Conservation (phyloP, 2,329 filamentous ascomycete genomes). For the Fusarium sp. region DNA sequence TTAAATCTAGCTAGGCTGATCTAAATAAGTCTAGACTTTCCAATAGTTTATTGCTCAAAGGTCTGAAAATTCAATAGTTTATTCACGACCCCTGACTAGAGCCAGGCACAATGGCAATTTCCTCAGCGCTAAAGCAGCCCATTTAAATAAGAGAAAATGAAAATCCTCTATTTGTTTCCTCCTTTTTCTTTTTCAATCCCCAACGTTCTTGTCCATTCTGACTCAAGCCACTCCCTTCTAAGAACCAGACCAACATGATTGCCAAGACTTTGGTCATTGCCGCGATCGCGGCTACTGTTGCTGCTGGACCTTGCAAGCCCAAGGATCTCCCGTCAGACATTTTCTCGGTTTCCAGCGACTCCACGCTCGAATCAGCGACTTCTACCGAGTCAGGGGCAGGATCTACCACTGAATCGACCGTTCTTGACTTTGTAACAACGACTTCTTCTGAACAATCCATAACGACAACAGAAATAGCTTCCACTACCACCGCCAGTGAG, state of each 20-base stretch:
- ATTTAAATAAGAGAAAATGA: not conserved
- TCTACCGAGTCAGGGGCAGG: not conserved
- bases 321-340: not conserved
- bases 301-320: slow-evolving; percentile 14
- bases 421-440: not conserved
- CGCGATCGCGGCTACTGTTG: not conserved
- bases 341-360: not conserved
- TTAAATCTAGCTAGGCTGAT: too few species aligned
- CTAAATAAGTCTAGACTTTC: not conserved
- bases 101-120: not conserved
- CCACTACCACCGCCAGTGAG: not conserved
- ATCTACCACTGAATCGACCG: not conserved
- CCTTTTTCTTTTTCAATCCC: too few species aligned
- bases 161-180: not conserved
- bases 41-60: not conserved
- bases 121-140: not conserved
- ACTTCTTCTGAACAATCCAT: not conserved
- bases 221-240: not conserved
- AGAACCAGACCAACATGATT: not conserved
- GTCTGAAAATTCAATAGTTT: slow-evolving; percentile 10
- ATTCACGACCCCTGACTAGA: slow-evolving; percentile 9
- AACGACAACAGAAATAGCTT: not conserved
- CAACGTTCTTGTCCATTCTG: not conserved
- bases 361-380: not conserved
- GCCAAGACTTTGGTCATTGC: not conserved